A percentile compares a stretch with the other conserved stretches of the same genome.
Conservation (phyloP, 371 early-diverging fungal species). For the Chytridium lagenaria region DNA sequence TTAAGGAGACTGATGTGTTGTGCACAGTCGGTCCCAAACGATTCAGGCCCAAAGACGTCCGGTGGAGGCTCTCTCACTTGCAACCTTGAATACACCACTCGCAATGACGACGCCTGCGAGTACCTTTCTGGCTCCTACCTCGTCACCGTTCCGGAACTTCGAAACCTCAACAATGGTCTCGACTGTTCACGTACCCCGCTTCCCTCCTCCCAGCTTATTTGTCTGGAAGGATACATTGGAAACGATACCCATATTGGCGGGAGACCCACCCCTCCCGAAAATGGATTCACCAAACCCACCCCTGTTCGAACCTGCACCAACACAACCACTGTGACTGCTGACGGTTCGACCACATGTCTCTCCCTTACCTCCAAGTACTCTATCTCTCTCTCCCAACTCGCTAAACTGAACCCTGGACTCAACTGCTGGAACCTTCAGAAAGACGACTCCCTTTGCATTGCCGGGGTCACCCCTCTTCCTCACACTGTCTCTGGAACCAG, state of each 20-base stretch:
- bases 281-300: neutral
- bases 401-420: constrained; percentile 18
- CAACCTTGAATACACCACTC: constrained; percentile 4
- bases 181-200: neutral
- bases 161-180: neutral
- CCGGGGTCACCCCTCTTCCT: constrained; percentile 3
- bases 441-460: constrained; percentile 28
- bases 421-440: constrained; percentile 33
- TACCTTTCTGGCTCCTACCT: neutral
- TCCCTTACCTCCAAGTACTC: neutral
- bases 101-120: constrained; percentile 12
- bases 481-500: neutral
- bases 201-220: constrained; percentile 10
- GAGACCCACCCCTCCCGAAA: neutral
- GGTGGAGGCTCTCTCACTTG: neutral
- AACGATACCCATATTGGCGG: constrained; percentile 14
- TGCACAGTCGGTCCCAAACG: constrained; percentile 14
- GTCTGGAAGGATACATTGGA: constrained; percentile 12
- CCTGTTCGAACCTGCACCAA: neutral
- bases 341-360: constrained; percentile 6
- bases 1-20: constrained; percentile 1
- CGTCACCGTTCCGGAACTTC: neutral
- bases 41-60: neutral
- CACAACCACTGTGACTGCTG: neutral
- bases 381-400: constrained; percentile 19